phyloP scores from a whole-genome alignment of 148 eudicot species.

The Rhododendron mucronatum region DNA sequence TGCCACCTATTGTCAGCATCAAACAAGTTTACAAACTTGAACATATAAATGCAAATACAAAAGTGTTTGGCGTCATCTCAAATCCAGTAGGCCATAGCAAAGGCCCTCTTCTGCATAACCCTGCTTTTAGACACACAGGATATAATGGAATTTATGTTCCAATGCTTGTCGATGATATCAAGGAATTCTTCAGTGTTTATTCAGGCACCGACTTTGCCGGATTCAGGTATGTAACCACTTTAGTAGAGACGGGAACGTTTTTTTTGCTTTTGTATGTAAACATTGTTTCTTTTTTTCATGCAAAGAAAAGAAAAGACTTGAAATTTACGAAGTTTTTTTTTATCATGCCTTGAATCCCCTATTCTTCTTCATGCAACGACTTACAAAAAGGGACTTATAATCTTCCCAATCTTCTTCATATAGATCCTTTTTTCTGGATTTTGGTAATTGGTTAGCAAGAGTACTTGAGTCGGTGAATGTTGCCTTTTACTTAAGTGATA shows the following conservation, averaged over 20 bases:
- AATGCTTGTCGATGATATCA: constrained; percentile 38
- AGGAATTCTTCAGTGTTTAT: constrained; percentile 35
- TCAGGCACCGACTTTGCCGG: constrained; percentile 40
- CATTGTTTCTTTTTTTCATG: background rate
- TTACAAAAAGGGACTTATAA: background rate
- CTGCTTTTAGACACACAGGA: constrained; percentile 33
- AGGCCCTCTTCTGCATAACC: constrained; percentile 46
- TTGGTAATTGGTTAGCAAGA: no score
- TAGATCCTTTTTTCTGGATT: background rate
- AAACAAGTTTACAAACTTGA: constrained; percentile 33
- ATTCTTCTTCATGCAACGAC: background rate
- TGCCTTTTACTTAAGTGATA: no score
- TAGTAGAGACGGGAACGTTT: background rate
- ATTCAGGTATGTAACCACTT: constrained; percentile 30
- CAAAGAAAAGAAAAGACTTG: background rate
- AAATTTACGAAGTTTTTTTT: background rate
- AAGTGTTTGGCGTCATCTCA: constrained; percentile 40
- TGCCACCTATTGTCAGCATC: constrained; percentile 31
- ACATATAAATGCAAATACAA: constrained; percentile 26
- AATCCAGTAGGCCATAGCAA: constrained; percentile 52
- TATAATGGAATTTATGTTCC: constrained; percentile 47
- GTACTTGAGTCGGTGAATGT: background rate
- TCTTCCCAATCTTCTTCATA: background rate
- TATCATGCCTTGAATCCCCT: background rate
- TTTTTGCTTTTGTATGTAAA: background rate